These are phyloP conservation scores for Durio zibethinus DNA, from an alignment of 345 rosid species.

Conservation along the genomic window DNA sequence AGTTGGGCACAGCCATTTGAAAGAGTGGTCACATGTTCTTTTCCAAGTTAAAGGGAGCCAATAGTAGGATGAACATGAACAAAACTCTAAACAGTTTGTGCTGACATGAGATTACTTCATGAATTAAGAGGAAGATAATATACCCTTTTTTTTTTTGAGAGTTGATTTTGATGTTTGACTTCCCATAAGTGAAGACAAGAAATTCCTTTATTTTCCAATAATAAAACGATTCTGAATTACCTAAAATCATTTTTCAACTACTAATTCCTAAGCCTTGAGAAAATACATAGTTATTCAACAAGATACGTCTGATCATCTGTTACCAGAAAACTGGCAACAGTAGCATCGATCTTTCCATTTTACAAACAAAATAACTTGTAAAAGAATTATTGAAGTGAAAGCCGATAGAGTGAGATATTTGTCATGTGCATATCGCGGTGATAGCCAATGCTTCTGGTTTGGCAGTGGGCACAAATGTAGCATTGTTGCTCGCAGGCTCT, in stretches of 20 bases:
- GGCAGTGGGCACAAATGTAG: background rate
- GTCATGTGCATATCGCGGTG: constrained; percentile 21
- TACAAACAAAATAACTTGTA: background rate
- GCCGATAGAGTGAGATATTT: background rate
- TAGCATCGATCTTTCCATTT: background rate
- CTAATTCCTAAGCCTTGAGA: background rate
- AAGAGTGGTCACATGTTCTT: background rate
- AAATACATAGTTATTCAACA: background rate
- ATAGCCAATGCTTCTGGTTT: constrained; percentile 14
- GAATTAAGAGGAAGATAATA: background rate
- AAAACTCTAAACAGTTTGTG: background rate
- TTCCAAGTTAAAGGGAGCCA: background rate
- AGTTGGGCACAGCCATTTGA: background rate
- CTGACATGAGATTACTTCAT: background rate
- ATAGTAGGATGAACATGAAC: background rate
- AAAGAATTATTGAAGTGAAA: background rate
- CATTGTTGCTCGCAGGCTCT: background rate
- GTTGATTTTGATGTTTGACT: background rate
- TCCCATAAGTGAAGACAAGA: background rate
- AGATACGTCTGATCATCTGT: background rate
- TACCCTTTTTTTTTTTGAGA: background rate
- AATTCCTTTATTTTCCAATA: background rate
- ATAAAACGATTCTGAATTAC: background rate
- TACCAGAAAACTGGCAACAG: background rate
- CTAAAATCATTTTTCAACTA: background rate